Percentiles rank a stretch among this genome's conserved stretches.
Conservation (phyloP, 768 basidiomycete species). For the Naganishia kalamii region DNA sequence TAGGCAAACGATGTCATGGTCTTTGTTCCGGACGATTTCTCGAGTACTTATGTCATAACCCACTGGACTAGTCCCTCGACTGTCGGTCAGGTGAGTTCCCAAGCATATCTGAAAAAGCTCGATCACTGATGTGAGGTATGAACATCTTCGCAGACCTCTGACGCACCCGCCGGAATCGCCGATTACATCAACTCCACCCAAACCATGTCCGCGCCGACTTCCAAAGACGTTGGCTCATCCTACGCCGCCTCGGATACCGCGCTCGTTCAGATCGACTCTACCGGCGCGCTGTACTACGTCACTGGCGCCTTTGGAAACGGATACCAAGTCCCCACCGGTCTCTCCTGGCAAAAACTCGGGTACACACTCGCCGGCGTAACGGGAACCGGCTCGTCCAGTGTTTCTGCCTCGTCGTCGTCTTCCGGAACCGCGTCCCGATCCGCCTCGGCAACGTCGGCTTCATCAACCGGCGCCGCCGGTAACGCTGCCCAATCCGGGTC, state of each 20-base stretch:
- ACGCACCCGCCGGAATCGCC: conserved; percentile 38
- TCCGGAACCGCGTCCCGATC: conserved; percentile 14
- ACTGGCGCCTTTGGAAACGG: conserved; percentile 32
- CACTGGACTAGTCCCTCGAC: conserved; percentile 44
- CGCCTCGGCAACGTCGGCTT: too few species aligned
- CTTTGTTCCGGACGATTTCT: conserved; percentile 69
- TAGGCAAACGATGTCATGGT: conserved; percentile 69
- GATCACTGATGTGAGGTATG: background rate
- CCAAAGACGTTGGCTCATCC: conserved; percentile 35
- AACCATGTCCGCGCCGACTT: conserved; percentile 40
- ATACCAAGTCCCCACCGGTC: conserved; percentile 33
- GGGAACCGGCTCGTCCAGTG: conserved; percentile 21
- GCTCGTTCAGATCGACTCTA: conserved; percentile 41
- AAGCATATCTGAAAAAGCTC: background rate
- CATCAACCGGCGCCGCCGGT: conserved; percentile 13
- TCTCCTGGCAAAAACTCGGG: conserved; percentile 43
- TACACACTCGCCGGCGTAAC: conserved; percentile 36
- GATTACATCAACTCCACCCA: conserved; percentile 46
- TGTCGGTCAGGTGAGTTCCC: conserved; percentile 3
- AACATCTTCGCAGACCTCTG: conserved; percentile 9
- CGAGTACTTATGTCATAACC: conserved; percentile 63
- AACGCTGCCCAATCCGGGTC: background rate
- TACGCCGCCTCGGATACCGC: conserved; percentile 42
- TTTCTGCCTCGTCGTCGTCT: background rate
- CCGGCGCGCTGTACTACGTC: conserved; percentile 44